phyloP scores from a whole-genome alignment of 2,329 filamentous ascomycete species.

The Ceratocystis albifundus region DNA sequence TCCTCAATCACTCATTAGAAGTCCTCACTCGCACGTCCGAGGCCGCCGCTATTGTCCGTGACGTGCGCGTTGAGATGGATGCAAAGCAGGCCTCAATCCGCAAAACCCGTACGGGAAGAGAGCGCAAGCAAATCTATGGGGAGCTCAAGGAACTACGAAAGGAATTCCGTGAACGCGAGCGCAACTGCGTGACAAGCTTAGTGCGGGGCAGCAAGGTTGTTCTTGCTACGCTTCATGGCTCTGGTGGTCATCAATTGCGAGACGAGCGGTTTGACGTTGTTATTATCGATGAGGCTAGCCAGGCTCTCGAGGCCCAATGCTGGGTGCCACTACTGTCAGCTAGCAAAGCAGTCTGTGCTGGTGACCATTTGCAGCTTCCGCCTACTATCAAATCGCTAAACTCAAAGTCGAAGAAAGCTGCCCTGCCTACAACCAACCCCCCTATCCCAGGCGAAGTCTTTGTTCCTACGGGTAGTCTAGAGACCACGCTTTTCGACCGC shows the following conservation, averaged over 20 bases:
- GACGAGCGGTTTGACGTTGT: slow-evolving; percentile 82
- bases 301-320: slow-evolving; percentile 90
- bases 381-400: slow-evolving; percentile 82
- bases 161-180: slow-evolving; percentile 78
- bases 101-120: slow-evolving; percentile 71
- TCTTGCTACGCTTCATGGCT: slow-evolving; percentile 82
- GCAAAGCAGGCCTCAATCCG: slow-evolving; percentile 76
- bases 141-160: slow-evolving; percentile 77
- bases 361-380: slow-evolving; percentile 86
- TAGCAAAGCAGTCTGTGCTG: slow-evolving; percentile 77
- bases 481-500: slow-evolving; percentile 87
- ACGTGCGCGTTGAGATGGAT: slow-evolving; percentile 88
- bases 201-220: slow-evolving; percentile 74
- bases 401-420: slow-evolving; percentile 31
- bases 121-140: slow-evolving; percentile 68
- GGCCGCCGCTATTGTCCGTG: slow-evolving; percentile 75
- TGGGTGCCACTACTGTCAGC: slow-evolving; percentile 82
- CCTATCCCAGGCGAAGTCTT: slow-evolving; percentile 13
- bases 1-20: slow-evolving; percentile 81
- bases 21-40: slow-evolving; percentile 84
- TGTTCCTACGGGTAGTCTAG: slow-evolving; percentile 40
- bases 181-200: slow-evolving; percentile 64
- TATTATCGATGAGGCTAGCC: slow-evolving; percentile 90
- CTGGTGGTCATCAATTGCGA: slow-evolving; percentile 72
- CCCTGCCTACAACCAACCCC: slow-evolving; percentile 28